A percentile compares a stretch with the other conserved stretches of the same genome.
These are phyloP conservation scores for Carex scoparia DNA, from an alignment of 176 grass and related monocot genomes.

Conservation along the genomic window DNA sequence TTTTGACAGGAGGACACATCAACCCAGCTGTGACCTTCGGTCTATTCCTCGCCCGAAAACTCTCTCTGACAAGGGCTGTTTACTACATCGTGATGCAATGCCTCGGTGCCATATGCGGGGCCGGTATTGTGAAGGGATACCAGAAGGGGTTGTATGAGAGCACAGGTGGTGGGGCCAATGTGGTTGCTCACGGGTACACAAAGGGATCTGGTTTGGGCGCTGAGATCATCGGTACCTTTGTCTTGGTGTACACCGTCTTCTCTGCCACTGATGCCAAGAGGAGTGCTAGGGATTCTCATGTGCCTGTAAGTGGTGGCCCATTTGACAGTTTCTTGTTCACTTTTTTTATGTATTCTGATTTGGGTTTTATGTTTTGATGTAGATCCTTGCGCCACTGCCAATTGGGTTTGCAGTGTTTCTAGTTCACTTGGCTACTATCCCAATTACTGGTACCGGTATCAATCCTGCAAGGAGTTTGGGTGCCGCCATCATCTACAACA, in stretches of 20 bases:
- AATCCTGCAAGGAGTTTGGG: conserved; percentile 80
- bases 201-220: conserved; percentile 65
- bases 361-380: conserved; percentile 3
- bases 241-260: conserved; percentile 86
- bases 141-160: conserved; percentile 42
- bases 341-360: conserved; percentile 3
- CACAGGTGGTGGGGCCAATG: conserved; percentile 64
- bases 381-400: conserved; percentile 75
- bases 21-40: conserved; percentile 92
- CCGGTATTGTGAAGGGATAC: conserved; percentile 70
- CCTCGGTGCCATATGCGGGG: conserved; percentile 79
- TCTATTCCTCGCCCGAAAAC: conserved; percentile 65
- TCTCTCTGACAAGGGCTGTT: conserved; percentile 52
- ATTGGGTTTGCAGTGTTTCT: conserved; percentile 91
- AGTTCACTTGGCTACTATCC: conserved; percentile 88
- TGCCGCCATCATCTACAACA: conserved; percentile 83
- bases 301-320: conserved; percentile 28
- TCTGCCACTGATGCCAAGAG: conserved; percentile 87
- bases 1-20: conserved; percentile 54
- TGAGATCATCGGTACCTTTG: conserved; percentile 76
- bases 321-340: not conserved
- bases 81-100: conserved; percentile 93
- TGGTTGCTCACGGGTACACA: conserved; percentile 47
- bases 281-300: conserved; percentile 76
- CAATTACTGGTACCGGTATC: conserved; percentile 90